Conservation (phyloP, 192 early-diverging fungal genomes). For the Backusella luteola region DNA sequence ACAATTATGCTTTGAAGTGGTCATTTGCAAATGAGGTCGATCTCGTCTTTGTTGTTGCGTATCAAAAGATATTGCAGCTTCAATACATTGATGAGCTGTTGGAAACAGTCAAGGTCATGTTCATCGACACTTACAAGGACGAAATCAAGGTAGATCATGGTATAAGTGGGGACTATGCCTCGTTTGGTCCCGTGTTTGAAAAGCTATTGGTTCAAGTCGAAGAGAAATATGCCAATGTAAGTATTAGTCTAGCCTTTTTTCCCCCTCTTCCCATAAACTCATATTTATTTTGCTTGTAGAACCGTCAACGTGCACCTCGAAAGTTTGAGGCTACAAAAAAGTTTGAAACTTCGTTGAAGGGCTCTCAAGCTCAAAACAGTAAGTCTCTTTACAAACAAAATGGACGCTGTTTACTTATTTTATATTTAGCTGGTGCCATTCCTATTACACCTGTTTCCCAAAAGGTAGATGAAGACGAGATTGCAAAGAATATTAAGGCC, state of each 20-base stretch:
- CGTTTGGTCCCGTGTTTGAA: constrained; percentile 74
- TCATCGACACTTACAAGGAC: constrained; percentile 56
- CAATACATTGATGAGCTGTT: constrained; percentile 84
- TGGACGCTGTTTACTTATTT: not conserved
- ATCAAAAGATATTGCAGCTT: constrained; percentile 85
- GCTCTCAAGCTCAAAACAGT: constrained; percentile 46
- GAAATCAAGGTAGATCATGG: constrained; percentile 36
- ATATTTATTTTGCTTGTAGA: constrained; percentile 16
- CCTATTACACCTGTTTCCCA: not conserved
- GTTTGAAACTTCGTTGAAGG: constrained; percentile 63
- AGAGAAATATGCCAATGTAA: constrained; percentile 50
- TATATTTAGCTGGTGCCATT: not conserved
- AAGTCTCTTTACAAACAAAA: constrained; percentile 23
- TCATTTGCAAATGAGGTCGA: constrained; percentile 78
- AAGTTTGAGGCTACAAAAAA: constrained; percentile 80
- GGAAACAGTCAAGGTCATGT: constrained; percentile 62
- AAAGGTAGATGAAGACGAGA: constrained; percentile 45
- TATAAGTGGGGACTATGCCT: constrained; percentile 26
- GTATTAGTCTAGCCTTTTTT: constrained; percentile 36
- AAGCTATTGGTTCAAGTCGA: constrained; percentile 64
- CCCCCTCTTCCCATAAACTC: not conserved
- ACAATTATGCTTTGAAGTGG: constrained; percentile 76
- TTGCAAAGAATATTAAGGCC: constrained; percentile 47
- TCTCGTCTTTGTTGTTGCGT: constrained; percentile 82
- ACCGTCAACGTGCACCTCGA: constrained; percentile 58